A percentile compares a stretch with the other conserved stretches of the same genome.
phyloP scores from a whole-genome alignment of 2,329 filamentous ascomycete species.

The Zalaria sp. region DNA sequence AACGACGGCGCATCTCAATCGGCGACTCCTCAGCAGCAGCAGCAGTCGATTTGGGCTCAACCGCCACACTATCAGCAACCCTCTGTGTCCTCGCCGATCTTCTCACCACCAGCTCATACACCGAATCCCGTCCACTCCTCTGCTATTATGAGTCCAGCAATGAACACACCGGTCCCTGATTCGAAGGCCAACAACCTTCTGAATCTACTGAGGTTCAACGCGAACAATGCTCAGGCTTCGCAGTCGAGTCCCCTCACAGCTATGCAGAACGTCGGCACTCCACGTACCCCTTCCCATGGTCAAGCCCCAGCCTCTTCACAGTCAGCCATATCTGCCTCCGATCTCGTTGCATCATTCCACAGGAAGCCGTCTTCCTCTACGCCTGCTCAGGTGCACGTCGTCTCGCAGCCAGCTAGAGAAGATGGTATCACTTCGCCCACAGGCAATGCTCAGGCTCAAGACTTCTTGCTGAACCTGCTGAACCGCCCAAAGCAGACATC shows the following conservation, averaged over 20 bases:
- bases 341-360: slow-evolving; percentile 43
- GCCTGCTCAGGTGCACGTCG: slow-evolving; percentile 16
- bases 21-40: slow-evolving; percentile 2
- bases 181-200: slow-evolving; percentile 35
- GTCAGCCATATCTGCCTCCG: slow-evolving; percentile 37
- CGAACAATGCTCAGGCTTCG: slow-evolving; percentile 22
- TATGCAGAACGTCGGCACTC: slow-evolving; percentile 18
- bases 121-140: slow-evolving; percentile 43
- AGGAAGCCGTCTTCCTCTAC: slow-evolving; percentile 22
- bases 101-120: slow-evolving; percentile 39
- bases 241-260: slow-evolving; percentile 20
- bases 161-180: slow-evolving; percentile 5
- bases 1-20: not conserved
- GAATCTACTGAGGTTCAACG: slow-evolving; percentile 51
- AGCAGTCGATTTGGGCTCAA: slow-evolving; percentile 10
- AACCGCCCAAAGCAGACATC: slow-evolving; percentile 49
- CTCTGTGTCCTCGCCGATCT: slow-evolving; percentile 43
- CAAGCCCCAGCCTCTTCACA: not conserved
- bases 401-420: slow-evolving; percentile 1
- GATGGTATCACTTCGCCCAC: slow-evolving; percentile 13
- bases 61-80: slow-evolving; percentile 35
- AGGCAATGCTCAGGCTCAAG: slow-evolving; percentile 68
- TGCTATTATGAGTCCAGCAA: slow-evolving; percentile 40
- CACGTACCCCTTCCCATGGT: not conserved
- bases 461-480: slow-evolving; percentile 73